These are phyloP conservation scores for Colletotrichum karsti DNA, from an alignment of 2,329 filamentous ascomycete genomes.

Conservation along the genomic window DNA sequence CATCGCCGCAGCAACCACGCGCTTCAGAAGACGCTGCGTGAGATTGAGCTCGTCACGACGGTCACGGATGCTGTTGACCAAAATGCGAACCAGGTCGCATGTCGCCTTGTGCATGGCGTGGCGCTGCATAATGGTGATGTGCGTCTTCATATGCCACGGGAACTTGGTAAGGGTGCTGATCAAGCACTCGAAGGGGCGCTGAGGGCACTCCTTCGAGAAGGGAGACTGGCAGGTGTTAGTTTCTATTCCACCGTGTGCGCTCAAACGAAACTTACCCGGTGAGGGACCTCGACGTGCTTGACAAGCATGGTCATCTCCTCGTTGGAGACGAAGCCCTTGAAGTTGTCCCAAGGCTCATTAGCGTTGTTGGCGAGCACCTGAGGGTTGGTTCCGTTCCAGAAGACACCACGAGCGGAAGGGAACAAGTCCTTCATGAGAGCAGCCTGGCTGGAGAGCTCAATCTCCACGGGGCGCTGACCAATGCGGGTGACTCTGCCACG, in stretches of 20 bases:
- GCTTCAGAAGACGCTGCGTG: constrained; percentile 60
- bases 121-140: constrained; percentile 67
- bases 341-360: constrained; percentile 57
- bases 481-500: constrained; percentile 57
- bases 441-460: constrained; percentile 64
- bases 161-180: constrained; percentile 71
- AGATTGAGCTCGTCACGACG: constrained; percentile 52
- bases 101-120: constrained; percentile 60
- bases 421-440: constrained; percentile 70
- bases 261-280: constrained; percentile 60
- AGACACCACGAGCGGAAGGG: constrained; percentile 62
- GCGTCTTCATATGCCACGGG: constrained; percentile 66
- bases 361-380: constrained; percentile 42
- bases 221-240: constrained; percentile 55
- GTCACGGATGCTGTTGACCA: constrained; percentile 33
- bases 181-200: constrained; percentile 72
- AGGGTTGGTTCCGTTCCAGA: constrained; percentile 61
- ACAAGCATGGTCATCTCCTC: constrained; percentile 72
- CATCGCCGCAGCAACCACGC: constrained; percentile 61
- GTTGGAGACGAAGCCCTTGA: constrained; percentile 67
- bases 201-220: constrained; percentile 67
- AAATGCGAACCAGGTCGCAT: constrained; percentile 50
- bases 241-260: neutral
- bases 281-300: constrained; percentile 69
- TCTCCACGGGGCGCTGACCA: constrained; percentile 64